Base-by-base conservation (phyloP, 352 stramenopile species). In the Phytophthora palmivora region DNA sequence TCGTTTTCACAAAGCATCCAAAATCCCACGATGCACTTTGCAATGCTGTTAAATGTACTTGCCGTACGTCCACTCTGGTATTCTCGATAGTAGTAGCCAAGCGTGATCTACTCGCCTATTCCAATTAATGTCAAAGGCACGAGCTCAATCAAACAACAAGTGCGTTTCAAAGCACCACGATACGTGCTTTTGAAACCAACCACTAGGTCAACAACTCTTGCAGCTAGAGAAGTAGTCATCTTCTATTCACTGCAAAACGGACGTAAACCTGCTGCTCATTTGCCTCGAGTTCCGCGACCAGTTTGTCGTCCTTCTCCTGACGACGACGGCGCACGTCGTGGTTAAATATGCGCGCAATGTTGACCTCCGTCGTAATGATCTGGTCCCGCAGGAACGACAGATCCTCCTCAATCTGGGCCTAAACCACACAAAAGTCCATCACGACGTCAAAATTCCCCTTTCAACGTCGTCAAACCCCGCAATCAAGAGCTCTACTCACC, bases 361-460 rank as follows among this genome's bases (percentile, higher is more conserved):
- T 98, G 28, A 99, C 96, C 81, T 99, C 96, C 0, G 93, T 95
- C 30, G 95, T 99, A 72, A 98, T 98, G 79, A 98, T 98, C 83
- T 98, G 94, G 82, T 98, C 96, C 26, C 96, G 86, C 26, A 98
- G 81, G 72, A 98, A 98, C 43, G 79, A 89, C 44, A 99, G 71
- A 77, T 98, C 96, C 57, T 97, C 75, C 21, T 94, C 86, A 66
- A 94, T 89, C 60, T 95, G 86, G 24, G 60, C 68, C 84, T 92
- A 49, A 19, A 28, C 22, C 15, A 6, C 11, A 52, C 24, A 44
- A 32, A 39, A 52, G 32, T 11, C 24, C 8, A 56, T 4, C 39
- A 59, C 18, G 44, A 0, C 6, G 21, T 59, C 24, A 63, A 55
- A 36, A 38, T 12, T 41, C 2, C 34, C 26, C 24, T 44, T 16